phyloP scores from a whole-genome alignment of 805 yeast species.

The Yarrowia porcina region DNA sequence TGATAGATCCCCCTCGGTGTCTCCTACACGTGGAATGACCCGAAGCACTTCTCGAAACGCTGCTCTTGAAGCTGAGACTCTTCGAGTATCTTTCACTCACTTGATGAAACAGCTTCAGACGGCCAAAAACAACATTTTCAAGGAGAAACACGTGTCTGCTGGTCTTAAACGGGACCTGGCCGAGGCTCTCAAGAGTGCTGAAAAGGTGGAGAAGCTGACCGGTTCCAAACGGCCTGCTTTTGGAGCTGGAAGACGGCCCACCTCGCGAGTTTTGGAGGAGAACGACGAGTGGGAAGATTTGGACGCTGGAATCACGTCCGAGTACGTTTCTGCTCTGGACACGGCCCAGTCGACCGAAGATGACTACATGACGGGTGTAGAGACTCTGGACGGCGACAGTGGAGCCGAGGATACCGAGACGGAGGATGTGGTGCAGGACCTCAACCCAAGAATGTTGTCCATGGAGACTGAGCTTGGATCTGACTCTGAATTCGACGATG shows the following conservation, averaged over 20 bases:
- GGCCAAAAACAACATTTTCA: slow-evolving; percentile 51
- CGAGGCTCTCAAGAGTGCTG: slow-evolving; percentile 31
- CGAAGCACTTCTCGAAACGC: slow-evolving; percentile 28
- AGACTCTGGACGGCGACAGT: slow-evolving; percentile 21
- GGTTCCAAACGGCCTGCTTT: not conserved
- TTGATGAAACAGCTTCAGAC: slow-evolving; percentile 63
- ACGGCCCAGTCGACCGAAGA: slow-evolving; percentile 25
- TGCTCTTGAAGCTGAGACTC: slow-evolving; percentile 60
- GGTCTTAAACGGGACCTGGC: slow-evolving; percentile 37
- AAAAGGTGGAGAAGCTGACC: slow-evolving; percentile 10
- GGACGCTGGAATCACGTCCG: slow-evolving; percentile 27
- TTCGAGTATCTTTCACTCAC: slow-evolving; percentile 59
- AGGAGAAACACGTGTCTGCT: slow-evolving; percentile 44
- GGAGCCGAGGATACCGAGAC: slow-evolving; percentile 37
- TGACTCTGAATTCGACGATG: slow-evolving; percentile 28
- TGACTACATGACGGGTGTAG: slow-evolving; percentile 29
- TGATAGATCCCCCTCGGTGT: not conserved
- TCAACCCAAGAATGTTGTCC: slow-evolving; percentile 5
- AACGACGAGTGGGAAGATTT: slow-evolving; percentile 16
- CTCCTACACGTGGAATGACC: not conserved
- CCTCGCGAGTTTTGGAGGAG: not conserved
- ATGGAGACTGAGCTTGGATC: not conserved
- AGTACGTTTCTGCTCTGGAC: slow-evolving; percentile 28
- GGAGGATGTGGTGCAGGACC: slow-evolving; percentile 28
- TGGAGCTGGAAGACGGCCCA: slow-evolving; percentile 1